Evolutionary conservation across 2,329 filamentous ascomycete species (phyloP), one percentile per base, ranked within the genome.

Genomic region (Alternaria tenuissima): DNA sequence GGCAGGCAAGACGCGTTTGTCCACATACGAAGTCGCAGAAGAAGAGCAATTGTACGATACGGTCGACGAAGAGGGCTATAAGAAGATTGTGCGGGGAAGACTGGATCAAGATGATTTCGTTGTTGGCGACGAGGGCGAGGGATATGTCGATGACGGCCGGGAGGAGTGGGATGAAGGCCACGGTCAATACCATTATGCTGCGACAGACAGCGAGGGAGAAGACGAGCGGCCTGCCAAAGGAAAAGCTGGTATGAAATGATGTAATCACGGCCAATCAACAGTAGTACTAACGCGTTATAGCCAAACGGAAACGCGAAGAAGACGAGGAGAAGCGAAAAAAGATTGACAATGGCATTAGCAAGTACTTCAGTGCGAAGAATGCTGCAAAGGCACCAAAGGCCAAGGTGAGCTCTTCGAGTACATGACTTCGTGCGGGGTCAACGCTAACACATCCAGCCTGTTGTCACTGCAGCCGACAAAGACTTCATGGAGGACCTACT

Each of bases 71-170:
- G 94, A 95, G 73, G 91, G 92, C 52, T 99, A 99, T 84, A 97
- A 97, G 83, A 96, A 96, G 78, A 90, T 98, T 67, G 93, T 99
- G 14, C 88, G 95, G 42, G 88, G 90, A 57, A 90, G 95, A 47
- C 84, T 99, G 52, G 92, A 98, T 75, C 86, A 96, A 73, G 95
- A 99, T 72, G 95, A 99, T 81, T 99, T 99, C 74, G 94, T 99
- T 53, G 94, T 99, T 61, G 95, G 98, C 82, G 95, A 99, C 81
- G 96, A 97, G 82, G 94, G 94, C 74, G 93, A 94, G 76, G 94
- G 95, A 38, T 99, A 99, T 74, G 94, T 93, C 67, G 94, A 98
- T 77, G 95, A 98, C 75, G 95, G 95, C 62, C 90, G 95, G 80
- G 95, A 98, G 62, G 78, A 80, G 47, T 80, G 78, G 78, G 77